Evolutionary conservation across 352 stramenopile species (phyloP), one percentile per base, ranked within the genome.

Genomic region (Phytophthora idaei): DNA sequence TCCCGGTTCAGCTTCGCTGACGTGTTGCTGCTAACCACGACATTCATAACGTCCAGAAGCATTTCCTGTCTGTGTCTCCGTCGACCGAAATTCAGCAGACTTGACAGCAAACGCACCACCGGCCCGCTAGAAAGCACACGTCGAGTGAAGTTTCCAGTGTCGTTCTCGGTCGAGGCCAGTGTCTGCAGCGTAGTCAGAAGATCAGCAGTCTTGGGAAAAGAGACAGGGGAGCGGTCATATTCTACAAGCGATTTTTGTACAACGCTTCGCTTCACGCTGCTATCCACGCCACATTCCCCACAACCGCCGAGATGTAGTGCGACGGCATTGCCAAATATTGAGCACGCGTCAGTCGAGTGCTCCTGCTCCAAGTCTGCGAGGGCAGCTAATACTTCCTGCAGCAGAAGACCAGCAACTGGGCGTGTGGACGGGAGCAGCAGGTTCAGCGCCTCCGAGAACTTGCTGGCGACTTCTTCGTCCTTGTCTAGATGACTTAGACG

Each of bases 1-100:
- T 83, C 68, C n/a, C 47, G 25, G 39, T 69, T 62, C 3, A 54
- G 12, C 50, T 63, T 59, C 14, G 45, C 25, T 4, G 53, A 57
- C 12, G 65, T 58, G 31, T 71, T 77, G 6, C 46, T 57, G 29
- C 39, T 58, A 28, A 82, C 48, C 9, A 81, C 67, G 5, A 42
- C 59, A 50, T 75, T 71, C 50, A 85, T 75, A 1, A 82, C 54
- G 25, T 83, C 73, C 48, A 87, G 21, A 12, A 88, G 61, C 45
- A 73, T 62, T 15, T 70, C 54, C 10, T 77, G 73, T 55, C 74
- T 74, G 27, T 55, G 67, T 42, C 58, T 62, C 12, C 53, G 41
- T 54, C 59, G 51, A 58, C 67, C 64, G 37, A 63, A 42, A 61
- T 60, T 76, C 42, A 84, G 32, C 39, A 81, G 50, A 17, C 48